Base-by-base conservation (phyloP, 2,329 filamentous ascomycete genomes). In the Gnomoniopsis smithogilvyi region DNA sequence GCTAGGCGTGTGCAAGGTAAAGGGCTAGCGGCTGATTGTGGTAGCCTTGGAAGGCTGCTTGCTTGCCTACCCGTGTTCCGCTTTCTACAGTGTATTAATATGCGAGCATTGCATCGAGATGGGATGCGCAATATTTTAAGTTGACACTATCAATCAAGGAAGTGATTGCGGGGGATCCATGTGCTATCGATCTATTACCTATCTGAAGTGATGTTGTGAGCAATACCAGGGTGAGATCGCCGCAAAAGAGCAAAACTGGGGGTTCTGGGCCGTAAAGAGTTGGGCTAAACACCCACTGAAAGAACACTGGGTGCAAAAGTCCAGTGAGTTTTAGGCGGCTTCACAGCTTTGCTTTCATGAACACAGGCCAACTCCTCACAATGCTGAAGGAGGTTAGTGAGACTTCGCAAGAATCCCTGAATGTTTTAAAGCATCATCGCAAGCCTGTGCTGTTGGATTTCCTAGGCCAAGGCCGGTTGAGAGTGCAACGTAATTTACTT, bases 61-160 rank as follows among this genome's bases (percentile, higher is more conserved):
- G 26, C 26, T 8, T 30, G 12, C 21, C 38, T 43, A 11, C 24
- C 48, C 22, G 33, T n/a, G 14, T 34, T 33, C 45, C 41, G 48
- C 60, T 47, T 58, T 36, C 53, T 61, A 63, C 43, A 50, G 56
- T 68, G 64, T 69, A 70, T 68, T 63, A 67, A 62, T 70, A 70
- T 58, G 53, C 53, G 33, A 68, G 64, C 66, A 69, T 69, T 64
- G 60, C 63, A 66, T 64, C 64, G 58, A 59, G 55, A 60, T 64
- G 64, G 54, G 15, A 19, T 43, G 36, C 33, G 38, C 51, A 33
- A 24, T 45, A 12, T 8, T n/a, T 19, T 41, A 34, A 24, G 30
- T 43, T 34, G 21, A 56, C 12, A 22, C 33, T n/a, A 41, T 22
- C 24, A 24, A 43, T 43, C 46, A 15, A 45, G 21, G 34, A 2